phyloP scores from a whole-genome alignment of 78 protist genomes.

The Isochrysis galbana region DNA sequence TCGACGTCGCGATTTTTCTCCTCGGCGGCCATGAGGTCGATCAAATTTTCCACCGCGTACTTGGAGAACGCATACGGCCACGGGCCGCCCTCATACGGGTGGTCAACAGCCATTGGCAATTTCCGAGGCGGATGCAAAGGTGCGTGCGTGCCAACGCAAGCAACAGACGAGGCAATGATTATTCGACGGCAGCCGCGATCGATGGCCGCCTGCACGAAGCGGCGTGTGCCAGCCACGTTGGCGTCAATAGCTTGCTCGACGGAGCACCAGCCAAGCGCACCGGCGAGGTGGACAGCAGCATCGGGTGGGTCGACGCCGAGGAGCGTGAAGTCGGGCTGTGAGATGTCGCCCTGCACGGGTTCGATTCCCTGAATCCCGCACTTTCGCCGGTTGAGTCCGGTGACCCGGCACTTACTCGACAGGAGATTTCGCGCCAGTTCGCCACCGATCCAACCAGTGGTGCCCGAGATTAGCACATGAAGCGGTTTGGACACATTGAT shows the following conservation, averaged over 20 bases:
- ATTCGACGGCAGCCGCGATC: neutral
- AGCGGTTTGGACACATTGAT: neutral
- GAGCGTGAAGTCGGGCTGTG: no score
- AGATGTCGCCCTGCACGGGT: neutral
- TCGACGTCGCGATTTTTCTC: neutral
- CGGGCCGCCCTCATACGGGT: neutral
- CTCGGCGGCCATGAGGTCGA: neutral
- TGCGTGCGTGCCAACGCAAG: neutral
- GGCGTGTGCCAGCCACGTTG: slow-evolving; percentile 18
- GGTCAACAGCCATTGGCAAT: neutral
- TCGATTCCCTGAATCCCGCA: neutral
- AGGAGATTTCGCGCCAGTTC: neutral
- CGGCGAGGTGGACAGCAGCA: slow-evolving; percentile 16
- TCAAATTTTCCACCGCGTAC: neutral
- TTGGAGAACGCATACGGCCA: slow-evolving; percentile 34
- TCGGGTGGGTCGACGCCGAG: neutral
- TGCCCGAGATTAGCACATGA: neutral
- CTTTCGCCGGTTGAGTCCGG: neutral
- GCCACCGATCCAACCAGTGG: slow-evolving; percentile 20
- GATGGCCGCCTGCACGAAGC: slow-evolving; percentile 19
- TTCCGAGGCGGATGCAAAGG: neutral
- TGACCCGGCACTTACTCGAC: neutral
- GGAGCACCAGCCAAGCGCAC: slow-evolving; percentile 13
- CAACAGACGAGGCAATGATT: neutral
- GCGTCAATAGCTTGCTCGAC: neutral